Conservation (phyloP, 495 filamentous ascomycete genomes). For the Staphylotrichum tortipilum region DNA sequence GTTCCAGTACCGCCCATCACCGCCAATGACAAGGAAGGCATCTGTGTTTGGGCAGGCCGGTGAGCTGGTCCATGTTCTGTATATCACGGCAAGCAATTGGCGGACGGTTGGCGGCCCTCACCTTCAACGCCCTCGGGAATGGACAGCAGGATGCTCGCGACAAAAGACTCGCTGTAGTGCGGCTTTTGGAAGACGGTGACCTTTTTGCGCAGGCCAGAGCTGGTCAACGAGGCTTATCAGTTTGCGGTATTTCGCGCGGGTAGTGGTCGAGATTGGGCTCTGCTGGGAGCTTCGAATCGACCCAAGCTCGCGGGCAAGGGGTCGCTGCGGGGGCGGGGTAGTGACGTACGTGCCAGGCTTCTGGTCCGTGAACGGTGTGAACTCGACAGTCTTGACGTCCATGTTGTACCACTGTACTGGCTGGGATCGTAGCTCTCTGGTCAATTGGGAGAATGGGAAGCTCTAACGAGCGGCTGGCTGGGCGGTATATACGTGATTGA, state of each 20-base stretch:
- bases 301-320: slow-evolving; percentile 24
- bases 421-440: too few species aligned
- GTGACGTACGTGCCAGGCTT: slow-evolving; percentile 95
- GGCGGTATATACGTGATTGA: too few species aligned
- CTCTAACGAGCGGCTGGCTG: too few species aligned
- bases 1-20: slow-evolving; percentile 96
- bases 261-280: not conserved
- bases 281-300: too few species aligned
- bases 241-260: not conserved
- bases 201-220: slow-evolving; percentile 97
- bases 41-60: slow-evolving; percentile 34
- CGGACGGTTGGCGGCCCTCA: slow-evolving; percentile 3
- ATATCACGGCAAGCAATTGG: not conserved
- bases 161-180: slow-evolving; percentile 92
- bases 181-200: slow-evolving; percentile 93
- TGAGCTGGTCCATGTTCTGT: not conserved
- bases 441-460: too few species aligned
- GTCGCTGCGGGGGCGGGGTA: slow-evolving; percentile 21
- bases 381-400: slow-evolving; percentile 65
- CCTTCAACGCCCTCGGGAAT: slow-evolving; percentile 86
- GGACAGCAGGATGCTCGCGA: slow-evolving; percentile 85
- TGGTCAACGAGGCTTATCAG: slow-evolving; percentile 25
- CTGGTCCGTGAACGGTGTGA: slow-evolving; percentile 83
- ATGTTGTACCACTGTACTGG: too few species aligned
- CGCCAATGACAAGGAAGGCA: slow-evolving; percentile 90